Evolutionary conservation across 305 asterid genomes (phyloP).

Genomic region (Coffea humblotiana): DNA sequence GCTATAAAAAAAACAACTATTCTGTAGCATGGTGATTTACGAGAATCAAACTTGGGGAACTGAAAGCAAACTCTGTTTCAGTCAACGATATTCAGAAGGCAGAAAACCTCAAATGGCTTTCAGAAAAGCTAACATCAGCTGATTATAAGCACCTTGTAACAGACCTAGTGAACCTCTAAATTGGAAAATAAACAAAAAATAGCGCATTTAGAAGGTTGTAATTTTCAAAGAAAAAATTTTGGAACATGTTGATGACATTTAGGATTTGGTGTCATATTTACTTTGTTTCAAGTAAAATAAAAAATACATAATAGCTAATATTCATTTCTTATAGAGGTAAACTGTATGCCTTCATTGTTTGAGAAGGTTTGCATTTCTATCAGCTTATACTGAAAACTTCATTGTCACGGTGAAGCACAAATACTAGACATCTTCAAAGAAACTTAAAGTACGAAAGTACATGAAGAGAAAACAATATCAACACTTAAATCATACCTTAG

Average conservation of each 20-base stretch:
- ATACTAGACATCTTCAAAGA: too few species aligned
- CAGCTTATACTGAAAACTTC: too few species aligned
- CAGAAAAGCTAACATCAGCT: background rate
- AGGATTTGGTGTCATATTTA: too few species aligned
- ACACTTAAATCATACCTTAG: conserved; percentile 49
- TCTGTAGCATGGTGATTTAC: background rate
- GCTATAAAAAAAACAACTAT: background rate
- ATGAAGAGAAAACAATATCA: background rate
- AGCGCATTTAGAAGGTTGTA: background rate
- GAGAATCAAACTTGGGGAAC: too few species aligned
- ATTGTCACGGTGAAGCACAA: conserved; percentile 1
- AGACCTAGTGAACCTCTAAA: background rate
- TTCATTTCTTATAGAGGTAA: too few species aligned
- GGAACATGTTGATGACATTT: background rate
- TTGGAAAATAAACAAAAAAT: background rate
- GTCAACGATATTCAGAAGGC: background rate
- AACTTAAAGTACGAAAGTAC: background rate
- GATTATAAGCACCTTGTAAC: background rate
- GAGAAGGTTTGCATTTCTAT: too few species aligned
- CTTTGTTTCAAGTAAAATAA: too few species aligned
- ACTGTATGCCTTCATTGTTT: too few species aligned
- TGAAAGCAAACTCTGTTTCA: background rate
- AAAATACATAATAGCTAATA: too few species aligned
- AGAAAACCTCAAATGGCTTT: background rate
- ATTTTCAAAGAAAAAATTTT: background rate